Percentiles rank a stretch among this genome's conserved stretches.
phyloP scores from a whole-genome alignment of 345 rosid species.

The Iberis pinnata region DNA sequence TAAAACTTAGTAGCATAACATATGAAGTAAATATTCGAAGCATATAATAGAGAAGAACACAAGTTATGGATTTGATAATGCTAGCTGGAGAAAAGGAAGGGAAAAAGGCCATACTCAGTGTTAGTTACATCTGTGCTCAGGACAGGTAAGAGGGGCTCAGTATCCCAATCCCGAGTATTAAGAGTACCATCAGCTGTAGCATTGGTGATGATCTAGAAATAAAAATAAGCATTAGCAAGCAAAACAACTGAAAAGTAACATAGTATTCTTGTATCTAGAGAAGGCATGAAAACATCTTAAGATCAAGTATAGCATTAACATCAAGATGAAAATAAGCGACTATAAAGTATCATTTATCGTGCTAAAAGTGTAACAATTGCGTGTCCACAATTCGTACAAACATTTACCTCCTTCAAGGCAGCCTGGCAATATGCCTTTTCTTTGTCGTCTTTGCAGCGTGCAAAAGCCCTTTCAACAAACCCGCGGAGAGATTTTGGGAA shows the following conservation, averaged over 20 bases:
- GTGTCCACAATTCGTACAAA: slow-evolving; percentile 8
- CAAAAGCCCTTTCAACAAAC: slow-evolving; percentile 85
- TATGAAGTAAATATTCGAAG: slow-evolving; percentile 6
- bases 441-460: slow-evolving; percentile 71
- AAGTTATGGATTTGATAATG: not conserved
- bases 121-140: slow-evolving; percentile 34
- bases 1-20: slow-evolving; percentile 16
- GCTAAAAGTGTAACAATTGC: slow-evolving; percentile 12
- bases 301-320: slow-evolving; percentile 2
- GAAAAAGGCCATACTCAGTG: slow-evolving; percentile 46
- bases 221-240: slow-evolving; percentile 19
- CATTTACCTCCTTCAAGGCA: slow-evolving; percentile 62
- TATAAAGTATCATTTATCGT: slow-evolving; percentile 1
- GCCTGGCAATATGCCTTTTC: slow-evolving; percentile 62
- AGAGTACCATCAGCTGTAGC: slow-evolving; percentile 70
- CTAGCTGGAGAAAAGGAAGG: slow-evolving; percentile 8
- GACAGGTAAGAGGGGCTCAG: slow-evolving; percentile 66
- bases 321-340: slow-evolving; percentile 3
- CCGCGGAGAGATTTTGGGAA: slow-evolving; percentile 74
- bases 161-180: slow-evolving; percentile 71
- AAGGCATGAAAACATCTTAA: slow-evolving; percentile 13
- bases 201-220: slow-evolving; percentile 55
- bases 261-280: not conserved
- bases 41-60: slow-evolving; percentile 13
- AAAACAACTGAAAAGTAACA: not conserved